Conservation (phyloP, 2,329 filamentous ascomycete species). For the Fusarium brachygibbosum region DNA sequence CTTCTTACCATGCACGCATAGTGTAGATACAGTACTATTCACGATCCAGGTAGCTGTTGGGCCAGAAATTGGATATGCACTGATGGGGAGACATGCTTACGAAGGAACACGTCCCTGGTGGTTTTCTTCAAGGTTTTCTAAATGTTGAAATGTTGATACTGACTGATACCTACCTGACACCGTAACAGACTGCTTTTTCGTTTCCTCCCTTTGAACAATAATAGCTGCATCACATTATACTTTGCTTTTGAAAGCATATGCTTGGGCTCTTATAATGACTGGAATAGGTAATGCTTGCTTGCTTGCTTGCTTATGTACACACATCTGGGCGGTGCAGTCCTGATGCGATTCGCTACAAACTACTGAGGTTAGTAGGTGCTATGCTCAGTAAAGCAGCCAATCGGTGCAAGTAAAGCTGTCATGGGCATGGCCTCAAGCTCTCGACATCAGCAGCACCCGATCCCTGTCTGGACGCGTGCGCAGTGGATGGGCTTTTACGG, state of each 20-base stretch:
- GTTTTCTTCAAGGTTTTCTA: too few relatives aligned
- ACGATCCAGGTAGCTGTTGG: constrained; percentile 3
- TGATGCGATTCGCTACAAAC: background rate
- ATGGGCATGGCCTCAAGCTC: background rate
- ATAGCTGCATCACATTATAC: background rate
- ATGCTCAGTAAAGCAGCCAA: constrained; percentile 18
- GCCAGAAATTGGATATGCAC: background rate
- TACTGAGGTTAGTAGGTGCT: too few relatives aligned
- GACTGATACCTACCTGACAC: constrained; percentile 6
- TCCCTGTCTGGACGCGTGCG: constrained; percentile 20
- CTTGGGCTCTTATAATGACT: background rate
- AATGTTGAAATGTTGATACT: too few relatives aligned
- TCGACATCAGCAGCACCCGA: constrained; percentile 6
- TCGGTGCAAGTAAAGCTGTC: constrained; percentile 18
- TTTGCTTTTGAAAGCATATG: constrained; percentile 8
- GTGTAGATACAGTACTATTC: background rate
- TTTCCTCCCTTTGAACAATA: background rate
- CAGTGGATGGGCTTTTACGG: constrained; percentile 13
- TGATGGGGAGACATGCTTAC: constrained; percentile 19
- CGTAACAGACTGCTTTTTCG: background rate
- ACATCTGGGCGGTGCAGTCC: background rate
- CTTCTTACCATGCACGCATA: background rate
- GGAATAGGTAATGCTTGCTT: constrained; percentile 21
- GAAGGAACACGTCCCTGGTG: constrained; percentile 17
- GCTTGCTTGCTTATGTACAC: background rate